Evolutionary conservation across 352 stramenopile genomes (phyloP), one percentile per base, ranked within the genome.

Genomic region (Pythium guiyangense): DNA sequence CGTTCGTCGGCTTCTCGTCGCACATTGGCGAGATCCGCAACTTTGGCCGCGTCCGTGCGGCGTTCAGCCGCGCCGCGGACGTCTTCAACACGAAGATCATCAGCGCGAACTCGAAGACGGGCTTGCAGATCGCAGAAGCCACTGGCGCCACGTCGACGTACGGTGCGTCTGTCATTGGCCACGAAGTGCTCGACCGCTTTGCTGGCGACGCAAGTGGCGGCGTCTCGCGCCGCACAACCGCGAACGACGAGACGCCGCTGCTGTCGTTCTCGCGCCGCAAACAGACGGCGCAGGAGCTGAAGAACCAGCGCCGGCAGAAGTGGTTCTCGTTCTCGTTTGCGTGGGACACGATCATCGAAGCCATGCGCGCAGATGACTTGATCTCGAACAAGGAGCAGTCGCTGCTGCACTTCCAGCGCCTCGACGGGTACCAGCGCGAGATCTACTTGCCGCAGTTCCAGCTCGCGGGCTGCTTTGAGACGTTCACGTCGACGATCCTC

Each of bases 381-480:
- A 94, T 97, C 63, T 94, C 88, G 45, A 93, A 91, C 56, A 86
- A 80, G 22, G 86, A 96, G 62, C 88, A 92, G 37, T 72, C 59
- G 67, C 77, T 98, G 49, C 77, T 99, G 31, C 96, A 97, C 57
- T 99, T 99, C 69, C 96, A 98, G 58, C 88, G 95, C 31, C 88
- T 97, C 26, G 86, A 97, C 55, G 92, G 94, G 1, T 98, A 99
- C 69, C 95, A 95, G 64, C 96, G 98, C 55, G 94, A 98, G 44
- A 98, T 99, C 62, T 99, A 99, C 64, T 67, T 99, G 42, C 97
- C 97, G 22, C 92, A 98, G 48, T 99, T 99, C 66, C 96, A 99
- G 64, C 92, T 98, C 15, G 97, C 96, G 12, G 97, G 97, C 18
- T 97, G 93, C 54, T 97, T 99, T 20, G 96, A 99, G 66, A 84